Conservation (phyloP, 176 grass and related monocot species). For the Rhynchospora pubera region DNA sequence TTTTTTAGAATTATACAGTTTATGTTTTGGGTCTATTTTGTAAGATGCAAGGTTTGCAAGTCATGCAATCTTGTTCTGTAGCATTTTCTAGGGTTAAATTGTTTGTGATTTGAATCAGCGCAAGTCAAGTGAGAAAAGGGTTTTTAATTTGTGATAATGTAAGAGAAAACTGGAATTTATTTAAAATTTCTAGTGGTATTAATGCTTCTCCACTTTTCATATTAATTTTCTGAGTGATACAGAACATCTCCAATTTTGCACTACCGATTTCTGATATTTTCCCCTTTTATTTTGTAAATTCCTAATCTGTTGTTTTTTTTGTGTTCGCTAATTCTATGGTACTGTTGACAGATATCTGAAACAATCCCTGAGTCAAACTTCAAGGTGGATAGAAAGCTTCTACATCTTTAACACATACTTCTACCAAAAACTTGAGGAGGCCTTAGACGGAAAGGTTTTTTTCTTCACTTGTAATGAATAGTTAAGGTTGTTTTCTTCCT, state of each 20-base stretch:
- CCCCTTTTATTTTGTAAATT: background rate
- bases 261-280: background rate
- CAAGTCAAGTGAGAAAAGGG: background rate
- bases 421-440: slow-evolving; percentile 77
- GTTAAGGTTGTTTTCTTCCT: slow-evolving; percentile 1
- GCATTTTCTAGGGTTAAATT: background rate
- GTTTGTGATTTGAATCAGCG: background rate
- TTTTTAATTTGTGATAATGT: background rate
- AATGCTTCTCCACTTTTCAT: background rate
- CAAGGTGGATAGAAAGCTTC: slow-evolving; percentile 36
- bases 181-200: background rate
- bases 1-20: background rate
- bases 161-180: background rate
- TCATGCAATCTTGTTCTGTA: background rate
- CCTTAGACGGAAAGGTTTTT: slow-evolving; percentile 38
- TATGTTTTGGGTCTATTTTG: background rate
- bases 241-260: background rate
- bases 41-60: background rate
- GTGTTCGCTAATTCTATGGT: slow-evolving; percentile 14
- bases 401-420: slow-evolving; percentile 94
- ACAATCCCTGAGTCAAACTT: slow-evolving; percentile 23
- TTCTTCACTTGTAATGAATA: slow-evolving; percentile 20
- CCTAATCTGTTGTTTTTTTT: background rate
- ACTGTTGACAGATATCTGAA: slow-evolving; percentile 53
- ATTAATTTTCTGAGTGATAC: background rate